These are phyloP conservation scores for Parafenestella ontariensis DNA, from an alignment of 2,329 filamentous ascomycete genomes.

Conservation along the genomic window DNA sequence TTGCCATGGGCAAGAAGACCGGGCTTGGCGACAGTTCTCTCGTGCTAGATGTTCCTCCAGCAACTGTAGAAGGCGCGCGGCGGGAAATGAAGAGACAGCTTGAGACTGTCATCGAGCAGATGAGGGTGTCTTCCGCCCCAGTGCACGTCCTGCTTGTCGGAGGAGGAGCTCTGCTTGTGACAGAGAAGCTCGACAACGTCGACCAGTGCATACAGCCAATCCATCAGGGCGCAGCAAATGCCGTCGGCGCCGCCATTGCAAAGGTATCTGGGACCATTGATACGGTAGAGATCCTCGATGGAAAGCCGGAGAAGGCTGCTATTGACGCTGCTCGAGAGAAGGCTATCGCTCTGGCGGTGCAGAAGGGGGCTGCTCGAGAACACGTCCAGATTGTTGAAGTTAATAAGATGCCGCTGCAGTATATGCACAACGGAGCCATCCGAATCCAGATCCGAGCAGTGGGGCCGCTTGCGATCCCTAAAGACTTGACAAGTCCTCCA, in stretches of 20 bases:
- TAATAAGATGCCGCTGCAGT: constrained; percentile 3
- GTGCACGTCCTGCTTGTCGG: constrained; percentile 64
- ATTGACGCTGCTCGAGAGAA: neutral
- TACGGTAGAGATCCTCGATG: constrained; percentile 52
- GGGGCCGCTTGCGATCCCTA: neutral
- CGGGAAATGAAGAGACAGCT: constrained; percentile 56
- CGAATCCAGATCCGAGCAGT: constrained; percentile 3
- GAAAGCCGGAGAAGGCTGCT: constrained; percentile 32
- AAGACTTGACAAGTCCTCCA: neutral
- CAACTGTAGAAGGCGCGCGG: neutral
- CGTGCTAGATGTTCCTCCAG: too few relatives aligned
- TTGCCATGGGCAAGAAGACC: constrained; percentile 38
- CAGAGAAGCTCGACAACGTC: constrained; percentile 58
- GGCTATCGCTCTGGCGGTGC: constrained; percentile 3
- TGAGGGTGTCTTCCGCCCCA: constrained; percentile 63
- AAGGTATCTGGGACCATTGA: constrained; percentile 63
- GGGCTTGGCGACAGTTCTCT: constrained; percentile 27
- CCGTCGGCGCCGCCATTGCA: constrained; percentile 66
- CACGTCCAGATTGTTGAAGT: neutral
- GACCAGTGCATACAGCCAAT: constrained; percentile 60
- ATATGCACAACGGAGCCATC: neutral
- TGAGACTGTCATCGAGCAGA: constrained; percentile 61
- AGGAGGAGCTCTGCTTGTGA: constrained; percentile 63
- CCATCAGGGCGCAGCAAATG: constrained; percentile 65
- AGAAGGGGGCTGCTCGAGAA: constrained; percentile 1